Conservation (phyloP, 345 rosid genomes). For the Erodium maritimum region DNA sequence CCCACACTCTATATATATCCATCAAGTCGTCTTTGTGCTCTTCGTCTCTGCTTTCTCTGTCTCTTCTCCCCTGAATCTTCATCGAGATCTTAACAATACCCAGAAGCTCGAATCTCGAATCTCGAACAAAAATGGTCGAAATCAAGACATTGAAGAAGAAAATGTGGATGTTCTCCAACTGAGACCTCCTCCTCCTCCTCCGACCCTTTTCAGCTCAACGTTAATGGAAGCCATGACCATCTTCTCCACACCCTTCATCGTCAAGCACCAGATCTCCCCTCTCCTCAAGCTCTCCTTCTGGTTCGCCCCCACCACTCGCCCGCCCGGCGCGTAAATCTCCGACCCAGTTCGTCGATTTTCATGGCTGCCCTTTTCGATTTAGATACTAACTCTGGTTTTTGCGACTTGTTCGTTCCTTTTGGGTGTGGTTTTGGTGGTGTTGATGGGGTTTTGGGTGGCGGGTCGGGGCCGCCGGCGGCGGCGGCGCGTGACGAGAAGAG, state of each 20-base stretch:
- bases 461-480: conserved; percentile 7
- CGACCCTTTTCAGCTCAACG: conserved; percentile 4
- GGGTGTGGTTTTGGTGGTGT: conserved; percentile 13
- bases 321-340: conserved; percentile 28
- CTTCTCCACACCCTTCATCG: conserved; percentile 13
- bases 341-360: background rate
- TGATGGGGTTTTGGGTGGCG: conserved; percentile 18
- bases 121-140: conserved; percentile 12
- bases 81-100: too few species aligned
- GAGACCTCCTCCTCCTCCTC: background rate
- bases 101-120: too few species aligned
- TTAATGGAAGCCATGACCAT: conserved; percentile 36
- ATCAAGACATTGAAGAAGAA: conserved; percentile 31
- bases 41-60: too few species aligned
- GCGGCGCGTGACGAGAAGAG: conserved; percentile 37
- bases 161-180: conserved; percentile 33
- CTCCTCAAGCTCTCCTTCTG: conserved; percentile 55
- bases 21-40: too few species aligned
- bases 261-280: conserved; percentile 37
- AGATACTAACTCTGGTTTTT: conserved; percentile 17
- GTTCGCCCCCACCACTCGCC: conserved; percentile 66
- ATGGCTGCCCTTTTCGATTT: conserved; percentile 30
- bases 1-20: too few species aligned
- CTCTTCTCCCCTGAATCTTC: too few species aligned
- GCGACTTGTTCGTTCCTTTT: conserved; percentile 19